Evolutionary conservation across 768 basidiomycete genomes (phyloP).

Genomic region (Amanita exitialis): DNA sequence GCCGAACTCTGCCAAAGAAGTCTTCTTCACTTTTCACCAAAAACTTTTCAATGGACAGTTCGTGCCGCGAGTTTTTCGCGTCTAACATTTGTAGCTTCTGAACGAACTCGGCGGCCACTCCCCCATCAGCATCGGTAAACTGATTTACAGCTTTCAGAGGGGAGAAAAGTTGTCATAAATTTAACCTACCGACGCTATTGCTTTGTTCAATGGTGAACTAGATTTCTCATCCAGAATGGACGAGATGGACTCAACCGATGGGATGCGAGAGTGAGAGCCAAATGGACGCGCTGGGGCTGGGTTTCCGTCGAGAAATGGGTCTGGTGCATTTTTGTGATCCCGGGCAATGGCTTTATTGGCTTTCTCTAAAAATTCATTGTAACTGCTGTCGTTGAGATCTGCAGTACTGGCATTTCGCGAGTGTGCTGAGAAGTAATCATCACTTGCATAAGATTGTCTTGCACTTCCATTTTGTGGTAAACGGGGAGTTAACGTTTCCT

Average conservation of each 20-base stretch:
- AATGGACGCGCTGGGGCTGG: conserved; percentile 63
- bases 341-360: conserved; percentile 79
- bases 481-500: conserved; percentile 37
- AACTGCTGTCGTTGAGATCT: conserved; percentile 29
- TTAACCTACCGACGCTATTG: conserved; percentile 67
- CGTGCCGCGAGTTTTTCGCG: conserved; percentile 83
- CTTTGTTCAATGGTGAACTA: conserved; percentile 89
- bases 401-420: conserved; percentile 21
- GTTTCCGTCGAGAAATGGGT: conserved; percentile 73
- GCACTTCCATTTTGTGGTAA: conserved; percentile 15
- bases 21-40: conserved; percentile 86
- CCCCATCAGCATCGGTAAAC: conserved; percentile 93
- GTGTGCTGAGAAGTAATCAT: conserved; percentile 41
- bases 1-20: conserved; percentile 86
- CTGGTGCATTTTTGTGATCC: conserved; percentile 68
- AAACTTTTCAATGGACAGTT: conserved; percentile 88
- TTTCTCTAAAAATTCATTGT: conserved; percentile 72
- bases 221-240: conserved; percentile 88
- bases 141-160: conserved; percentile 15
- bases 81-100: conserved; percentile 71
- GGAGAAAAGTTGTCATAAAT: not conserved
- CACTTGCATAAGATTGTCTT: conserved; percentile 43
- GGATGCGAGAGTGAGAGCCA: conserved; percentile 67
- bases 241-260: conserved; percentile 86
- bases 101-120: conserved; percentile 84